Evolutionary conservation across 2,329 filamentous ascomycete genomes (phyloP), one percentile per base, ranked within the genome.

Genomic region (Cladophialophora bantiana): DNA sequence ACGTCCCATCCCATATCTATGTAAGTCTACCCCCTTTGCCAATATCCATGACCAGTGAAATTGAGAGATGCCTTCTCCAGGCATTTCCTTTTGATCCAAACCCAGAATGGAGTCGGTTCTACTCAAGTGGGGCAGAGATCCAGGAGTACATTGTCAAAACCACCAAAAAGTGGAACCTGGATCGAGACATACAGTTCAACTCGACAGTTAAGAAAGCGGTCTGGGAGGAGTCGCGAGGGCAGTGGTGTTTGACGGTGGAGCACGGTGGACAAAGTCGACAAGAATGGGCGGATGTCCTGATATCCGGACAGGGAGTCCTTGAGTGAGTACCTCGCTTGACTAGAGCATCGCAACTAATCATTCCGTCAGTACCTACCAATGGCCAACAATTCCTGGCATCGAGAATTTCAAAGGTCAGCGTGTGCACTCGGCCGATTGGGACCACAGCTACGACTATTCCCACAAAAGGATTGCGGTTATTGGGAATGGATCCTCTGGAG

Each of bases 1-100:
- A 91, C 74, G 86, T 92, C 12, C 88, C 89, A 0, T 85, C 88
- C 0, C 88, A 90, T 74, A 88, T 89, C 20, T 92, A 92, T 71
- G 89, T 69, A 67, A 38, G 60, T 7, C 2, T 40, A 3, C 26
- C 26, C 26, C 26, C 26, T 26, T 26, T 26, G 26, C 26, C 26
- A 26, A 26, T 26, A 26, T 26, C 3, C 26, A 26, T 3, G 26
- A 26, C 26, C 2, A 26, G 26, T 26, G 26, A 26, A 26, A 26
- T 40, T 40, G 38, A 40, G 38, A 13, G 38, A 26, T 26, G 26
- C 26, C 26, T 26, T 26, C 26, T 26, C 26, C 55, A 71, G 64
- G 68, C 66, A 35, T 72, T 70, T 36, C 69, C 70, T 6, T 83
- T 79, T 66, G 78, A 79, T 12, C 79, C 79, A 1, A 82, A 82